phyloP scores from a whole-genome alignment of 2,329 filamentous ascomycete species.

The Aplosporella prunicola region DNA sequence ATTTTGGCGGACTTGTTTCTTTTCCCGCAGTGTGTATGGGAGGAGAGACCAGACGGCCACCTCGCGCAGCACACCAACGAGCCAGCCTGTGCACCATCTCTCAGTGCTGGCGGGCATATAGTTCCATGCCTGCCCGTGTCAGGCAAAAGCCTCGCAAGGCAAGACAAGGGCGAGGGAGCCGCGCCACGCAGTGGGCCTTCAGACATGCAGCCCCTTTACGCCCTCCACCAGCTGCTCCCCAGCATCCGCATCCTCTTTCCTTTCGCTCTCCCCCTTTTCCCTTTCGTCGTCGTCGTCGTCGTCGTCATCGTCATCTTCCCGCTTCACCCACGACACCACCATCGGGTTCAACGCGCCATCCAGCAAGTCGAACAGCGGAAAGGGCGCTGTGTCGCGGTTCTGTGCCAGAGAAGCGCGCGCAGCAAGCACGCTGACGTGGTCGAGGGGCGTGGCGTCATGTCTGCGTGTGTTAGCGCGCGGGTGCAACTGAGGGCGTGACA shows the following conservation, averaged over 20 bases:
- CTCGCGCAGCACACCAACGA: slow-evolving; percentile 1
- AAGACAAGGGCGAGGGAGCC: neutral
- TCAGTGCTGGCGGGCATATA: neutral
- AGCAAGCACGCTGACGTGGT: too few relatives aligned
- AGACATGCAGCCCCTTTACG: neutral
- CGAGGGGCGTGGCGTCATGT: too few relatives aligned
- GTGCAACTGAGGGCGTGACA: too few relatives aligned
- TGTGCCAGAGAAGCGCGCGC: too few relatives aligned
- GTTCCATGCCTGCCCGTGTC: neutral
- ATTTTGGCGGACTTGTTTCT: too few relatives aligned
- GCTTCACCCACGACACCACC: too few relatives aligned
- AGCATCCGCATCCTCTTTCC: neutral
- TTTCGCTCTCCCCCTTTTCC: neutral
- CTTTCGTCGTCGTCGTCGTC: neutral
- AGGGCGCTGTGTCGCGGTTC: too few relatives aligned
- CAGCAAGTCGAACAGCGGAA: too few relatives aligned
- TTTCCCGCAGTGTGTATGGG: too few relatives aligned
- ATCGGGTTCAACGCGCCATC: too few relatives aligned
- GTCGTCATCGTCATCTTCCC: slow-evolving; percentile 1
- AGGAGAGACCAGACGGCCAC: too few relatives aligned
- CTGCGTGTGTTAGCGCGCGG: too few relatives aligned
- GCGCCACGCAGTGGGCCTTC: neutral
- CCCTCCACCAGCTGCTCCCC: neutral
- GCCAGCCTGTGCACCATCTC: slow-evolving; percentile 4
- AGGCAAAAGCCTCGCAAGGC: neutral